phyloP scores from a whole-genome alignment of 2,329 filamentous ascomycete genomes.

The Colletotrichum trifolii region DNA sequence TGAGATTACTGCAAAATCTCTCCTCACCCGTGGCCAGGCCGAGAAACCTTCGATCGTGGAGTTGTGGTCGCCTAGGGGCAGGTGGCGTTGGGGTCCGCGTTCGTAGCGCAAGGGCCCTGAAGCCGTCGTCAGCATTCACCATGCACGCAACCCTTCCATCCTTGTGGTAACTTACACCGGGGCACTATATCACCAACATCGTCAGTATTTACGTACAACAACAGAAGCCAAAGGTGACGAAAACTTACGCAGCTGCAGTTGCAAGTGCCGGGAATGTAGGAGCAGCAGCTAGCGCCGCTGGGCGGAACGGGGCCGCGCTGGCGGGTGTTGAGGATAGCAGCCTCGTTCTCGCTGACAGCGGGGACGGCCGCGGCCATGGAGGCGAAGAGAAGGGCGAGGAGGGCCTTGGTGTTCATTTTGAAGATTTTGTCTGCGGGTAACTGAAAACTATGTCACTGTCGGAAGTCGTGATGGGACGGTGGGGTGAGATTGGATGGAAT shows the following conservation, averaged over 20 bases:
- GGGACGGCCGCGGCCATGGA: background rate
- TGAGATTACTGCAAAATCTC: too few species aligned
- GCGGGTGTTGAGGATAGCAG: background rate
- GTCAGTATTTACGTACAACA: too few species aligned
- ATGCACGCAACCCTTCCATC: background rate
- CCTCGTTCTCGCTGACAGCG: background rate
- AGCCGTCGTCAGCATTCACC: background rate
- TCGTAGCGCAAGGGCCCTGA: background rate
- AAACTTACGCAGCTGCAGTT: slow-evolving; percentile 15
- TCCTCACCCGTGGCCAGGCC: too few species aligned
- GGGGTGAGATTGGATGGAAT: too few species aligned
- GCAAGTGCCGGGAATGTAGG: slow-evolving; percentile 9
- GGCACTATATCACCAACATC: background rate
- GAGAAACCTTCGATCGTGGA: too few species aligned
- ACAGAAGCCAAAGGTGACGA: too few species aligned
- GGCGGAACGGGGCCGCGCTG: background rate
- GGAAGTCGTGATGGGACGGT: too few species aligned
- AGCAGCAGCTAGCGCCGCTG: background rate
- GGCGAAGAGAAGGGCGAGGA: background rate
- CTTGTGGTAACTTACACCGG: background rate
- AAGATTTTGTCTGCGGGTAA: background rate
- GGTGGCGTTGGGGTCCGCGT: background rate
- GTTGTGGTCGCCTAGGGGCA: background rate
- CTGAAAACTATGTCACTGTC: background rate
- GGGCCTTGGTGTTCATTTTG: background rate